Evolutionary conservation across 2,329 filamentous ascomycete species (phyloP).

Genomic region (Trichophyton benhamiae): DNA sequence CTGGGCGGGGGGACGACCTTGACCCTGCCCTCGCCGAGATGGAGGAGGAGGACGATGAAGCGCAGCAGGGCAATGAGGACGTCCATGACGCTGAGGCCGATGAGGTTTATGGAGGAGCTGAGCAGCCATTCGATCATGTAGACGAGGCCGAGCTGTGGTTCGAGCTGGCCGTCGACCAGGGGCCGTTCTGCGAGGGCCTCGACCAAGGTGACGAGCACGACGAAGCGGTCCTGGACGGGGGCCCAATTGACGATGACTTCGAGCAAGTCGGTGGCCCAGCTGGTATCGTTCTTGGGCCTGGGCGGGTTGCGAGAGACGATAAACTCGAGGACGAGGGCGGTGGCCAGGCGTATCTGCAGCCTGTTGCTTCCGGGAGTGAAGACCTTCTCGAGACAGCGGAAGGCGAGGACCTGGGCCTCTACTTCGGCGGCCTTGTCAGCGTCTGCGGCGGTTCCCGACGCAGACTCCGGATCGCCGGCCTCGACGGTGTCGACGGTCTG

Average conservation of each 20-base stretch:
- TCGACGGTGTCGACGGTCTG: slow-evolving; percentile 57
- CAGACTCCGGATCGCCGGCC: slow-evolving; percentile 48
- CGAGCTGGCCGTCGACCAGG: slow-evolving; percentile 57
- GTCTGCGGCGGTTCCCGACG: slow-evolving; percentile 68
- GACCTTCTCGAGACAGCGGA: slow-evolving; percentile 76
- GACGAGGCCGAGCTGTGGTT: slow-evolving; percentile 61
- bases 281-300: slow-evolving; percentile 39
- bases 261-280: slow-evolving; percentile 75
- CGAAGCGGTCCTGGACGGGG: slow-evolving; percentile 86
- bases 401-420: slow-evolving; percentile 69
- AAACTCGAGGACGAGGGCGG: slow-evolving; percentile 61
- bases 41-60: slow-evolving; percentile 66
- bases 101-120: slow-evolving; percentile 80
- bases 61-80: slow-evolving; percentile 73
- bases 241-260: slow-evolving; percentile 73
- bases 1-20: slow-evolving; percentile 3
- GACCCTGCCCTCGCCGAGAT: slow-evolving; percentile 36
- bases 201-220: slow-evolving; percentile 71
- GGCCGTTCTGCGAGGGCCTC: slow-evolving; percentile 60
- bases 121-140: slow-evolving; percentile 72
- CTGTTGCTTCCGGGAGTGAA: slow-evolving; percentile 67
- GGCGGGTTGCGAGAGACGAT: slow-evolving; percentile 48
- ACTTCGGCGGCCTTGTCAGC: slow-evolving; percentile 84
- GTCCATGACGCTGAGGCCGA: slow-evolving; percentile 93
- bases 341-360: slow-evolving; percentile 67